Conservation (phyloP, 164 flowering plant genomes). For the Kingdonia uniflora region DNA sequence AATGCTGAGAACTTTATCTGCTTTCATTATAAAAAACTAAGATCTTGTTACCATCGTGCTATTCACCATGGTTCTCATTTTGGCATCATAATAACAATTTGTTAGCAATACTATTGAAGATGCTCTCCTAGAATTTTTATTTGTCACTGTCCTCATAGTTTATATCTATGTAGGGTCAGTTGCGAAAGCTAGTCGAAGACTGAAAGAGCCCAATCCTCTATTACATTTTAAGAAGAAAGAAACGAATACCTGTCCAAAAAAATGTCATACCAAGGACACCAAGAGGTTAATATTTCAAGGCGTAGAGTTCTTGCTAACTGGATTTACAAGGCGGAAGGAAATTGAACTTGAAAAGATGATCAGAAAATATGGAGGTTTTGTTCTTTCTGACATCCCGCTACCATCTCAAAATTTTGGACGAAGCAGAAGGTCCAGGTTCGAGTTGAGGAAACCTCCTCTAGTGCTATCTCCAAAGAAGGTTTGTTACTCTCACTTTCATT, state of each 20-base stretch:
- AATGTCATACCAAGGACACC: constrained; percentile 6
- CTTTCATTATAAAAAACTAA: too few species aligned
- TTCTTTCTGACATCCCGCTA: constrained; percentile 62
- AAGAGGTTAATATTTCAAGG: constrained; percentile 46
- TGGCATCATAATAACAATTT: too few species aligned
- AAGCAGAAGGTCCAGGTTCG: constrained; percentile 20
- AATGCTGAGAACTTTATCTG: too few species aligned
- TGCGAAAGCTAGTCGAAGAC: constrained; percentile 24
- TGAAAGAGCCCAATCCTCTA: constrained; percentile 12
- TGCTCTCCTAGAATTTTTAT: neutral
- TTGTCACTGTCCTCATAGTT: neutral
- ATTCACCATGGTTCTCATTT: too few species aligned
- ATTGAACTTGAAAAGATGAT: constrained; percentile 47
- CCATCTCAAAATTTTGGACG: constrained; percentile 25
- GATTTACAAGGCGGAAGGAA: constrained; percentile 44
- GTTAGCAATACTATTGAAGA: too few species aligned
- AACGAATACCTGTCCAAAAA: constrained; percentile 17
- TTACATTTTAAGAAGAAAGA: constrained; percentile 18
- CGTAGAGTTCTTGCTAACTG: constrained; percentile 68
- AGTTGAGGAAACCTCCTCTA: constrained; percentile 38
- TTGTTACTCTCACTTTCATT: too few species aligned
- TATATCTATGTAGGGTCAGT: constrained; percentile 26
- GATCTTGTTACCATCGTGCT: too few species aligned
- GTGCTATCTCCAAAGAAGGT: constrained; percentile 64
- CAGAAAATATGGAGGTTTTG: constrained; percentile 57